Conservation (phyloP, 352 stramenopile genomes). For the Paralagenidium karlingii region DNA sequence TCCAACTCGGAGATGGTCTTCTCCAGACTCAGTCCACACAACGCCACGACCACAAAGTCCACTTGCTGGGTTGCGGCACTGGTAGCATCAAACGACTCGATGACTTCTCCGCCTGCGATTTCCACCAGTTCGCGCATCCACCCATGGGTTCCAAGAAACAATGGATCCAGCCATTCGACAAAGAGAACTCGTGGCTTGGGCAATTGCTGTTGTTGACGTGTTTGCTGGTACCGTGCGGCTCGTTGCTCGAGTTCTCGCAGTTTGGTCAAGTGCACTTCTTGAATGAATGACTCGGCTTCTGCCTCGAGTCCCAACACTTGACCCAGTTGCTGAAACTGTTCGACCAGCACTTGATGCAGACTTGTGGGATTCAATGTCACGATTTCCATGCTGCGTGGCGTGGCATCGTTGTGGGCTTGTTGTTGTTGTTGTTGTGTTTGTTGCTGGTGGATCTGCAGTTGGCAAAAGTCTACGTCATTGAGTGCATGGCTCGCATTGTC, state of each 20-base stretch:
- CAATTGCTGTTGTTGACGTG: conserved; percentile 4
- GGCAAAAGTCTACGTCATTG: no score
- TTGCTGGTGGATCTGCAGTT: no score
- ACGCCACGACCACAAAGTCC: conserved; percentile 42
- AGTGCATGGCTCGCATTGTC: no score
- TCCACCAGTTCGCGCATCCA: conserved; percentile 61
- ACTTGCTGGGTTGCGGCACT: conserved; percentile 4
- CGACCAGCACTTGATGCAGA: conserved; percentile 24
- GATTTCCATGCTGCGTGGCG: no score
- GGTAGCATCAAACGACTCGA: conserved; percentile 18
- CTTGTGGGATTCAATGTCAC: conserved; percentile 33
- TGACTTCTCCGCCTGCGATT: conserved; percentile 20
- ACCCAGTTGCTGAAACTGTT: conserved; percentile 37
- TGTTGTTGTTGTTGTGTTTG: no score
- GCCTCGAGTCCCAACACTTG: conserved; percentile 24
- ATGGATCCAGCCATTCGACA: conserved; percentile 60
- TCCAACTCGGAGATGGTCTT: conserved; percentile 27
- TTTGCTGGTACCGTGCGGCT: no score
- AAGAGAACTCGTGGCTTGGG: conserved; percentile 24
- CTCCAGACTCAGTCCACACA: conserved; percentile 35
- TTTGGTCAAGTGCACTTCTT: conserved; percentile 11
- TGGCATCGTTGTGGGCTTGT: no score
- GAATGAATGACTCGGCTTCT: conserved; percentile 19
- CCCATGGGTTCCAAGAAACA: conserved; percentile 44
- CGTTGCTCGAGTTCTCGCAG: conserved; percentile 17